Base-by-base conservation (phyloP, 139 green algal genomes). In the Chloropicon primus region DNA sequence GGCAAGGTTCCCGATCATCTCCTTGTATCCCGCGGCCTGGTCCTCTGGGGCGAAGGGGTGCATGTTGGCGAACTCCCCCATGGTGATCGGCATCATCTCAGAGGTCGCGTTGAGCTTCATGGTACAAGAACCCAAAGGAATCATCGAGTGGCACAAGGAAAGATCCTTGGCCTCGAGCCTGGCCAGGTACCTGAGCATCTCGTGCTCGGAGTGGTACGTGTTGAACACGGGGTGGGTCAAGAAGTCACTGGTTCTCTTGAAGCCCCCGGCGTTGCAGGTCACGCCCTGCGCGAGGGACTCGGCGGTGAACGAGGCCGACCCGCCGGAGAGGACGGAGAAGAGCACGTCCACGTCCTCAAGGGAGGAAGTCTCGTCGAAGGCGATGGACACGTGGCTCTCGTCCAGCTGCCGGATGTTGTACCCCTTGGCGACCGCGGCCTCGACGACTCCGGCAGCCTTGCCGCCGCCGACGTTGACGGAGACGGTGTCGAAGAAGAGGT, bases 91-190 rank as follows among this genome's bases (percentile, higher is more conserved):
- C 28, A 98, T 94, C 96, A 99, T 99, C 90, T 98, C 95, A 28
- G 78, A 87, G 5, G 95, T 97, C 53, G 95, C 91, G 82, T 99
- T 99, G 25, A 99, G 93, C 93, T 99, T 99, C 96, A 99, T 99
- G 74, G 96, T 99, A 88, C 96, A 99, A 2, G 86, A 94, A 78
- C 96, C 96, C 76, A 99, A 87, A 17, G 96, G 89, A 81, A 99
- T 99, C 96, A 98, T 99, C 79, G 86, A 94, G 90, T 99, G 96
- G 0, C 81, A 84, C 78, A 99, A 87, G 1, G 85, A 94, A 76
- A 99, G 84, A 88, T 99, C 96, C 81, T 90, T 89, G 87, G 96
- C 95, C 88, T 99, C 93, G 81, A 99, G 88, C 17, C 90, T 85
- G 90, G 96, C 95, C 76, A 99, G 85, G 90, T 99, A 99, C 72